Conservation (phyloP, 2,329 filamentous ascomycete species). For the Calonectria multiphialidica region DNA sequence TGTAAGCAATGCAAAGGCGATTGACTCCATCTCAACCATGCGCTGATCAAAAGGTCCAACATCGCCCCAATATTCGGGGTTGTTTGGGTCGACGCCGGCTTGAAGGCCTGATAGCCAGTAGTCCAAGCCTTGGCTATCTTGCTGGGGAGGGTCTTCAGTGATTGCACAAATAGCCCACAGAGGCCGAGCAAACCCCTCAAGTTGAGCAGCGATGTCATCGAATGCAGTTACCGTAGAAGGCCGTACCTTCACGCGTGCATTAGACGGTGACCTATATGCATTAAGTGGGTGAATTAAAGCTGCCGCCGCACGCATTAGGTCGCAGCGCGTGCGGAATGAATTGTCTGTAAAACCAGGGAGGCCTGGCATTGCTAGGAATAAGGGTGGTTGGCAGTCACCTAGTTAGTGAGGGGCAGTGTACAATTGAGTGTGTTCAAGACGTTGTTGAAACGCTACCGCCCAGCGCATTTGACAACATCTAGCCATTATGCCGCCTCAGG, state of each 20-base stretch:
- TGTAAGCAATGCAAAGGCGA: constrained; percentile 59
- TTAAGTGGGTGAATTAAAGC: constrained; percentile 50
- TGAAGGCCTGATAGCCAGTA: constrained; percentile 43
- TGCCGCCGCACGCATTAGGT: constrained; percentile 48
- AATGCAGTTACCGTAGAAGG: constrained; percentile 53
- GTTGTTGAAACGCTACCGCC: no score
- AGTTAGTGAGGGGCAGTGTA: background rate
- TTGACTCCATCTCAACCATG: constrained; percentile 65
- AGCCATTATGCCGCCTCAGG: no score
- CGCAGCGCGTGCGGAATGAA: constrained; percentile 47
- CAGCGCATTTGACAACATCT: no score
- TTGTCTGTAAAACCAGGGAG: constrained; percentile 56
- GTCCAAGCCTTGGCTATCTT: background rate
- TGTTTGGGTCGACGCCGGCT: constrained; percentile 46
- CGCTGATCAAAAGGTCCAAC: constrained; percentile 59
- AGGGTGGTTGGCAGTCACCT: background rate
- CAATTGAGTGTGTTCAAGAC: no score
- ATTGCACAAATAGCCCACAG: constrained; percentile 23
- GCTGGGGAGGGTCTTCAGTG: background rate
- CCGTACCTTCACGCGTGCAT: constrained; percentile 51
- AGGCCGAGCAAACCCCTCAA: constrained; percentile 54
- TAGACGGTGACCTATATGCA: constrained; percentile 46
- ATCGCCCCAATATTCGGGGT: constrained; percentile 58
- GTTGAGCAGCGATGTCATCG: constrained; percentile 56
- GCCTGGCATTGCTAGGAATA: constrained; percentile 43